These are phyloP conservation scores for Prunus kanzakura DNA, from an alignment of 306 rosid genomes.

Conservation along the genomic window DNA sequence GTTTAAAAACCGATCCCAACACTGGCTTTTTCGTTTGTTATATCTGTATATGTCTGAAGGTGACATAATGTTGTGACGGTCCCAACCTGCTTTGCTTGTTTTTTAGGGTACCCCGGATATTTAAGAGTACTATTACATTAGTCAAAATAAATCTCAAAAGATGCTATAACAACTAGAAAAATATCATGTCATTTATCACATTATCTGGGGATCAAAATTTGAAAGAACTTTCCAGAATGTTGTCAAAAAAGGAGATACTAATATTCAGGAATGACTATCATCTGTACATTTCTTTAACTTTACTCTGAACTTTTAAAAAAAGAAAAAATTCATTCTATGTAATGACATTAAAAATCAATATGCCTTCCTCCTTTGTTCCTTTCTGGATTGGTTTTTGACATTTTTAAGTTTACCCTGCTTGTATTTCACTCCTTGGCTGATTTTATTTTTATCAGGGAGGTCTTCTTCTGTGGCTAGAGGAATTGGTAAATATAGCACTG, in stretches of 20 bases:
- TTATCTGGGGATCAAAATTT: background rate
- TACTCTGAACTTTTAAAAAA: too few species aligned
- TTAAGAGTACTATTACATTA: background rate
- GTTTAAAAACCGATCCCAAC: background rate
- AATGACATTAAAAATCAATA: background rate
- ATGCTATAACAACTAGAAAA: background rate
- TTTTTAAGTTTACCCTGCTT: background rate
- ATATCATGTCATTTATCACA: background rate
- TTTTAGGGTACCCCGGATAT: background rate
- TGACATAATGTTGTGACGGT: background rate
- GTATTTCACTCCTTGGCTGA: background rate
- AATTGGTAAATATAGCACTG: slow-evolving; percentile 51
- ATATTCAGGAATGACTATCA: background rate
- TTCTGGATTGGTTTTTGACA: background rate
- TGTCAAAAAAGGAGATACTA: background rate
- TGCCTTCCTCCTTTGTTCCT: background rate
- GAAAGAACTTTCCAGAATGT: background rate
- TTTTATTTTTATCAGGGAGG: slow-evolving; percentile 41
- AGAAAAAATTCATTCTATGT: too few species aligned
- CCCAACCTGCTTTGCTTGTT: background rate
- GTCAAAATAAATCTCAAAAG: too few species aligned
- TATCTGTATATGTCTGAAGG: background rate
- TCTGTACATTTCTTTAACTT: background rate
- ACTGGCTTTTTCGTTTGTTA: background rate
- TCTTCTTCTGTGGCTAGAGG: slow-evolving; percentile 33